Evolutionary conservation across 2,329 filamentous ascomycete species (phyloP).

Genomic region (Colletotrichum liaoningense): DNA sequence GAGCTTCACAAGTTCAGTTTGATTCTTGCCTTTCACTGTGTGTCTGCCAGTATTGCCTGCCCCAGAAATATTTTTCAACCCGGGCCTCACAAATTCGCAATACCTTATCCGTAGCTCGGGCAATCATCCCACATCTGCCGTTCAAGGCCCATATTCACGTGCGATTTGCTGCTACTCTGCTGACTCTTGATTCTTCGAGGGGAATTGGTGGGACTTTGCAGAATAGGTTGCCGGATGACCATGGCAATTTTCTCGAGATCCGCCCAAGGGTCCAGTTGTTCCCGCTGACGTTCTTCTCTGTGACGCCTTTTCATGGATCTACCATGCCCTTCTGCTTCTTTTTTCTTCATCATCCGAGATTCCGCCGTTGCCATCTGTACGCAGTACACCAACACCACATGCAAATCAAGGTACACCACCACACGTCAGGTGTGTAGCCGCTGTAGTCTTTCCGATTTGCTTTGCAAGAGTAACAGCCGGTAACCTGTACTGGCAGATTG

Average conservation of each 20-base stretch:
- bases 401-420: too few species aligned
- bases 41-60: too few species aligned
- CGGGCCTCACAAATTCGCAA: neutral
- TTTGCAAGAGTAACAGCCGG: neutral
- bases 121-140: neutral
- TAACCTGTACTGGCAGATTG: neutral
- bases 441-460: neutral
- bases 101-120: neutral
- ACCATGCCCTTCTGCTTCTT: conserved; percentile 7
- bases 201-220: neutral
- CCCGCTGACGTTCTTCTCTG: neutral
- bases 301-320: conserved; percentile 5
- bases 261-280: conserved; percentile 27
- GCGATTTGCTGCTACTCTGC: neutral
- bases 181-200: conserved; percentile 5
- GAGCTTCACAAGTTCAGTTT: too few species aligned
- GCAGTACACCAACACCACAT: too few species aligned
- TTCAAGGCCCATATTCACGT: conserved; percentile 21
- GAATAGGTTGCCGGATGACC: conserved; percentile 24
- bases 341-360: neutral
- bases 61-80: too few species aligned
- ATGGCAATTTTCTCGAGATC: conserved; percentile 22
- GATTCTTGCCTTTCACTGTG: too few species aligned
- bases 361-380: neutral
- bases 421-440: neutral